phyloP scores from a whole-genome alignment of 768 basidiomycete species.

The Lactarius hatsudake region DNA sequence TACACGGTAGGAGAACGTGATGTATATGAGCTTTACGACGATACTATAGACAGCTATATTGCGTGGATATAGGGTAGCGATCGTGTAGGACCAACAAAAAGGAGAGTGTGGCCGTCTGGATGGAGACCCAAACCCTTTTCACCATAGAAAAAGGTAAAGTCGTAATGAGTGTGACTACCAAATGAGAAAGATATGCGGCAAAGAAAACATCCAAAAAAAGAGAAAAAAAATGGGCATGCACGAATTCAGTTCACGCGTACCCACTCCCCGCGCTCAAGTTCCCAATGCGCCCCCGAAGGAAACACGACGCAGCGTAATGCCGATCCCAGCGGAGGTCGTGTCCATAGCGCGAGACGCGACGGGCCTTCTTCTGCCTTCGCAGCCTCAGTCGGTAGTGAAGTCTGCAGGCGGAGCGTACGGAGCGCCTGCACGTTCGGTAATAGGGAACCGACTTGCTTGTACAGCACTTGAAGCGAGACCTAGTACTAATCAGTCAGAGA shows the following conservation, averaged over 20 bases:
- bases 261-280: slow-evolving; percentile 13
- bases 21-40: neutral
- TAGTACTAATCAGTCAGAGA: neutral
- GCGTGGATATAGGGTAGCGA: neutral
- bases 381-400: slow-evolving; percentile 40
- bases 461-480: slow-evolving; percentile 30
- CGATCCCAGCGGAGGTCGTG: slow-evolving; percentile 32
- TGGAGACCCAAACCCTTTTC: neutral
- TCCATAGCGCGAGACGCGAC: slow-evolving; percentile 31
- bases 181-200: neutral
- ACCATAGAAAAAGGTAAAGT: neutral
- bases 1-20: neutral
- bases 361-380: slow-evolving; percentile 35
- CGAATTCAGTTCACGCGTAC: neutral
- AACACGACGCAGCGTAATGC: slow-evolving; percentile 30
- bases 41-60: neutral
- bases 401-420: slow-evolving; percentile 33
- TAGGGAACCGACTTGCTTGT: slow-evolving; percentile 32
- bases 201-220: neutral
- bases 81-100: neutral
- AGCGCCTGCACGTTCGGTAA: slow-evolving; percentile 33
- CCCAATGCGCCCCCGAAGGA: slow-evolving; percentile 34
- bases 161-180: neutral
- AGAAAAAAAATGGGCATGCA: neutral
- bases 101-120: neutral